These are phyloP conservation scores for Trametes maxima DNA, from an alignment of 768 basidiomycete species.

Conservation along the genomic window DNA sequence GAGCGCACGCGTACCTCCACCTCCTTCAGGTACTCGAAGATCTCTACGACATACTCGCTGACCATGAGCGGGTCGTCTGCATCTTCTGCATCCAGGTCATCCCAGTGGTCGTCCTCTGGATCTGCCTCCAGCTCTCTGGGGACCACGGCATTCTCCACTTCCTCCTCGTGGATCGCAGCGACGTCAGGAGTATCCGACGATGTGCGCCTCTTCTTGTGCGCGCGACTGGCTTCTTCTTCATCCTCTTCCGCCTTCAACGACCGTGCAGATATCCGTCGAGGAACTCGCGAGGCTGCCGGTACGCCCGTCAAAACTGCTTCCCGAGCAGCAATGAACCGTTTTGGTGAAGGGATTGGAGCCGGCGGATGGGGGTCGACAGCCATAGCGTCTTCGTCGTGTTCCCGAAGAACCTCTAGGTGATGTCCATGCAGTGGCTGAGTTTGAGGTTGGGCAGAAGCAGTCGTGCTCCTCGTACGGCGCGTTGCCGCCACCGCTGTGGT, in stretches of 20 bases:
- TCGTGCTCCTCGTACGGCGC: conserved; percentile 32
- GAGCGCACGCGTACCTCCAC: conserved; percentile 60
- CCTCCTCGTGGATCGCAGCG: conserved; percentile 44
- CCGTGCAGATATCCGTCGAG: conserved; percentile 11
- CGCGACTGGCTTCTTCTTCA: conserved; percentile 60
- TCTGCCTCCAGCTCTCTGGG: conserved; percentile 59
- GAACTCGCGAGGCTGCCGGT: conserved; percentile 17
- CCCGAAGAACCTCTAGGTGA: conserved; percentile 36
- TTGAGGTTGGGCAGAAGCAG: conserved; percentile 32
- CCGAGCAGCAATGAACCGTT: conserved; percentile 32
- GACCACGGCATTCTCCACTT: conserved; percentile 32
- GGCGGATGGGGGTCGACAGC: conserved; percentile 36
- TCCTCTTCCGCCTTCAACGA: conserved; percentile 42
- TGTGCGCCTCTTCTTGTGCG: conserved; percentile 74
- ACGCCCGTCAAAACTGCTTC: conserved; percentile 22
- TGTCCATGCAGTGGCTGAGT: conserved; percentile 24
- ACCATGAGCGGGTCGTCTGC: conserved; percentile 96
- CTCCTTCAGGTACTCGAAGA: conserved; percentile 87
- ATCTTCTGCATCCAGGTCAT: conserved; percentile 91
- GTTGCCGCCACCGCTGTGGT: conserved; percentile 24
- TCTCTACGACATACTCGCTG: conserved; percentile 92
- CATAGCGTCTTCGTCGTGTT: conserved; percentile 57
- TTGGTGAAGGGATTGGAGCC: conserved; percentile 31
- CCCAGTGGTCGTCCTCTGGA: conserved; percentile 72
- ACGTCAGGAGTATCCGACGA: conserved; percentile 63